Percentiles rank a stretch among this genome's conserved stretches.
phyloP scores from a whole-genome alignment of 1,284 basidiomycete species.

The Moesziomyces sp. region DNA sequence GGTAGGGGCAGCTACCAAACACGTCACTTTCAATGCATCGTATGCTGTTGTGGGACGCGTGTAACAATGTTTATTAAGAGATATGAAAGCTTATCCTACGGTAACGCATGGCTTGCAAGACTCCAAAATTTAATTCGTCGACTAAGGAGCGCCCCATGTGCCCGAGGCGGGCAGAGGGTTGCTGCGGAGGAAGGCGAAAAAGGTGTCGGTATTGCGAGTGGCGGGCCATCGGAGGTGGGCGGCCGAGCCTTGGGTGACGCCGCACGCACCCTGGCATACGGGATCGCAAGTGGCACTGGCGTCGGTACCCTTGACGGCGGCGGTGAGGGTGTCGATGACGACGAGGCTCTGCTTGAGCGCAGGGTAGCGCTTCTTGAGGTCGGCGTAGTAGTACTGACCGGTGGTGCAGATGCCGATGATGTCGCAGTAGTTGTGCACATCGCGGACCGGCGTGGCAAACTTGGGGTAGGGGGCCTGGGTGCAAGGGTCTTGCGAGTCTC shows the following conservation, averaged over 20 bases:
- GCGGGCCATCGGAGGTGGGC: constrained; percentile 14
- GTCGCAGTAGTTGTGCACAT: constrained; percentile 37
- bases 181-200: constrained; percentile 22
- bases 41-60: too few relatives aligned
- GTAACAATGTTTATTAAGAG: too few relatives aligned
- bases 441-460: constrained; percentile 22
- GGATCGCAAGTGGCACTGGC: constrained; percentile 9
- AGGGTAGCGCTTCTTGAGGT: constrained; percentile 27
- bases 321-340: constrained; percentile 16
- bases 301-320: constrained; percentile 17
- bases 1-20: too few relatives aligned
- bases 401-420: constrained; percentile 29
- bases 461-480: constrained; percentile 24
- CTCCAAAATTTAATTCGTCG: too few relatives aligned
- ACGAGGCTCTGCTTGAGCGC: constrained; percentile 16
- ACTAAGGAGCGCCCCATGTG: constrained; percentile 15
- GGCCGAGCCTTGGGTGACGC: constrained; percentile 3
- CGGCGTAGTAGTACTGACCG: constrained; percentile 21
- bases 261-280: constrained; percentile 20
- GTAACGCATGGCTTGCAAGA: too few relatives aligned
- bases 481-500: constrained; percentile 34
- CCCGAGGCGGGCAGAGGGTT: constrained; percentile 23
- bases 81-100: too few relatives aligned
- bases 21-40: too few relatives aligned
- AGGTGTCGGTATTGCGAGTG: constrained; percentile 13